These are phyloP conservation scores for Debaryomyces sp. DNA, from an alignment of 1,139 yeast species.

Conservation along the genomic window DNA sequence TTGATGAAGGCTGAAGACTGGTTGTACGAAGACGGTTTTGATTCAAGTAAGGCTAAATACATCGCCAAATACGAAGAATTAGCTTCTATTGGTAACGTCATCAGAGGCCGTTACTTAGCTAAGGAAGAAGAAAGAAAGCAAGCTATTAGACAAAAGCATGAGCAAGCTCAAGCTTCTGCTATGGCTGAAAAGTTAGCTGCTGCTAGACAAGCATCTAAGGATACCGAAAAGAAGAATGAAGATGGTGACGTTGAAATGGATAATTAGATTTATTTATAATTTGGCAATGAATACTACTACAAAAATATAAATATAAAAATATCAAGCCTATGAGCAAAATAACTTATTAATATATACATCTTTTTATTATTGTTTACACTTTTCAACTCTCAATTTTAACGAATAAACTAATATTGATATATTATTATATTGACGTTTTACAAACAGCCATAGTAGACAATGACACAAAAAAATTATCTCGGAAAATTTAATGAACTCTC, in stretches of 20 bases:
- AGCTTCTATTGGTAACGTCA: slow-evolving; percentile 90
- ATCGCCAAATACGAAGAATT: slow-evolving; percentile 98
- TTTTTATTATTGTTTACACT: not conserved
- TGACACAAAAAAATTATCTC: slow-evolving; percentile 1
- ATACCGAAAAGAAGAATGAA: slow-evolving; percentile 27
- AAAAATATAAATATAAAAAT: slow-evolving; percentile 1
- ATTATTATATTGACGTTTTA: not conserved
- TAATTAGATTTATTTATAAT: slow-evolving; percentile 7
- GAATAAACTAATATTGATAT: not conserved
- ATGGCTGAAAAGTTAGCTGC: slow-evolving; percentile 92
- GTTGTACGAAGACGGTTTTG: slow-evolving; percentile 97
- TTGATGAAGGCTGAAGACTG: slow-evolving; percentile 93
- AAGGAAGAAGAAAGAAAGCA: slow-evolving; percentile 96
- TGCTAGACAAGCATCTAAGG: slow-evolving; percentile 57
- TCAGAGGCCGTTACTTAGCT: slow-evolving; percentile 92
- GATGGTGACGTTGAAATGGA: slow-evolving; percentile 46
- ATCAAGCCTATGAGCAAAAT: not conserved
- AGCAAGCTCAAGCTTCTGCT: slow-evolving; percentile 83
- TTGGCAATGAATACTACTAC: not conserved
- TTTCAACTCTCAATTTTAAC: not conserved
- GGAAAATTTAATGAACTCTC: not conserved
- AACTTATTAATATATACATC: not conserved
- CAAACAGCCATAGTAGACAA: not conserved
- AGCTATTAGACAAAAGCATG: slow-evolving; percentile 83
- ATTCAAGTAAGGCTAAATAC: slow-evolving; percentile 93